Evolutionary conservation across 139 green algal genomes (phyloP).

Genomic region (Zygnema circumcarinatum): DNA sequence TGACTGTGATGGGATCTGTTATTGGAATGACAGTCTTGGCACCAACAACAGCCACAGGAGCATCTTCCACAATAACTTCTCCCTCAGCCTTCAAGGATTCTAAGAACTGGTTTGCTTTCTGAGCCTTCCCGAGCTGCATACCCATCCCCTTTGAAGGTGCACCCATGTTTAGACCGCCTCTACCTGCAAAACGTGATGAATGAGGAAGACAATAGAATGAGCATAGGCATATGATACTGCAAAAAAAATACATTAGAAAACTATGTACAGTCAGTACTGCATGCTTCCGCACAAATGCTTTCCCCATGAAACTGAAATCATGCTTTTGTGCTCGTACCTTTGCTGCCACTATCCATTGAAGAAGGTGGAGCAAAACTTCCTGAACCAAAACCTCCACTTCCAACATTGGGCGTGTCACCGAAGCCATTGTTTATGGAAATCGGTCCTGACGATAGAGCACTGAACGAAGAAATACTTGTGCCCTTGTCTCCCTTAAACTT

Average conservation of each 20-base stretch:
- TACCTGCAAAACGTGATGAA: neutral
- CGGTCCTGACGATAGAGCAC: neutral
- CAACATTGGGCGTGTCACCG: slow-evolving; percentile 29
- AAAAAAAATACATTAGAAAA: neutral
- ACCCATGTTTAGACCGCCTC: neutral
- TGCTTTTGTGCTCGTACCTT: no score
- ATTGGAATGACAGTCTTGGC: slow-evolving; percentile 3
- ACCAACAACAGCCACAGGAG: slow-evolving; percentile 15
- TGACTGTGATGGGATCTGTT: slow-evolving; percentile 58
- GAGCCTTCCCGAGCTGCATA: slow-evolving; percentile 87
- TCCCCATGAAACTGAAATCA: neutral
- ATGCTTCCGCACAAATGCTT: neutral
- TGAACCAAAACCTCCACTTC: slow-evolving; percentile 33
- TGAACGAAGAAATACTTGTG: neutral
- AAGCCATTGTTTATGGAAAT: slow-evolving; percentile 52
- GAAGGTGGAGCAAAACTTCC: neutral
- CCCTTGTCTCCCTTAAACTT: slow-evolving; percentile 59
- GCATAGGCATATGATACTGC: neutral
- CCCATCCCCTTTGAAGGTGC: slow-evolving; percentile 52
- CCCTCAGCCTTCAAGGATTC: slow-evolving; percentile 82
- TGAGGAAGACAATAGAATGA: slow-evolving; percentile 12
- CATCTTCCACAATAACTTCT: slow-evolving; percentile 74
- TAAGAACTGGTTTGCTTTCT: slow-evolving; percentile 80
- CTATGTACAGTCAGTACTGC: neutral
- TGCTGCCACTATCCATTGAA: neutral